Base-by-base conservation (phyloP, 352 stramenopile species). In the Globisporangium irregulare region DNA sequence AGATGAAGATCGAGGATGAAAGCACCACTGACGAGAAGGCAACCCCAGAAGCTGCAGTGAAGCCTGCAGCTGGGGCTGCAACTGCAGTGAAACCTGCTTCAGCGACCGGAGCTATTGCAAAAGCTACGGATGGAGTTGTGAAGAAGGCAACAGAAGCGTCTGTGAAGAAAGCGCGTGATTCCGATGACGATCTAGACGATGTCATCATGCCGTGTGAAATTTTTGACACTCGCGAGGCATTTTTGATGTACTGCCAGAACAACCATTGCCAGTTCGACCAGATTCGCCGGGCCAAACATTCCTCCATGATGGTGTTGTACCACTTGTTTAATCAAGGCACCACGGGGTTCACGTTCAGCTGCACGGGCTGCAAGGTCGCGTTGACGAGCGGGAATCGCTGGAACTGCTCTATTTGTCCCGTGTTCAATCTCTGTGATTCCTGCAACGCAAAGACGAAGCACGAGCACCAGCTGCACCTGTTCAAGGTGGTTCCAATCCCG, bases 151-250 rank as follows among this genome's bases (percentile, higher is more conserved):
- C 73, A 65, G 76, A 59, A 38, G 25, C 25, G 18, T n/a, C n/a
- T 22, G 38, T 22, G 43, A 56, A 29, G 10, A 76, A 79, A 64
- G 48, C 62, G 29, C 70, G 62, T 22, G 68, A 18, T 60, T 27
- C 34, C 25, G 55, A 76, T 29, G 82, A 91, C 18, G 88, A 94
- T 27, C 66, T 92, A 53, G 86, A 91, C 59, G 93, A 97, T 57
- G 92, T 99, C 74, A 97, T 98, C 70, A 96, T 99, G 87, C 97
- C 98, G 60, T 98, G 93, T 66, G 97, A 99, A 74, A 98, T 99
- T 67, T 96, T 99, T 56, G 86, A 96, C 61, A 96, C 92, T 36
- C 89, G 92, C 22, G 89, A 97, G 63, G 90, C 93, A n/a, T 95
- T 95, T 43, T 68, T 95, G 59, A 84, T 96, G 71, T 94, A 95